phyloP scores from a whole-genome alignment of 768 basidiomycete genomes.

The Boletus reticuloceps region DNA sequence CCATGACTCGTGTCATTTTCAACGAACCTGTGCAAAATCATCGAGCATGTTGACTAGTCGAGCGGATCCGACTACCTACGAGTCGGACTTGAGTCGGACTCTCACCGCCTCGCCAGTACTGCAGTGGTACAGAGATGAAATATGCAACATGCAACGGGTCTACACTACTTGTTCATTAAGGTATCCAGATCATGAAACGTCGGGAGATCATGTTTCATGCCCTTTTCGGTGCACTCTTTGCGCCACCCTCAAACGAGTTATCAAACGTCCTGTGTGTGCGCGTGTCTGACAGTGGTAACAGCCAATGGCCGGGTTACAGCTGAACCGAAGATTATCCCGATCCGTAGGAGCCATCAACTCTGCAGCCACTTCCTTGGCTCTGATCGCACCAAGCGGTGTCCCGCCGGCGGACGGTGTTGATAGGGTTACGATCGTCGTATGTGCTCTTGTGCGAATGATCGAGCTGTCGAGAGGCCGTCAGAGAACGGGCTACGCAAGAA shows the following conservation, averaged over 20 bases:
- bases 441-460: conserved; percentile 36
- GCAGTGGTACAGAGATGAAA: no score
- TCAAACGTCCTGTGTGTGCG: conserved; percentile 1
- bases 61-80: no score
- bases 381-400: conserved; percentile 51
- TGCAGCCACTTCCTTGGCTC: conserved; percentile 67
- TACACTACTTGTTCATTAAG: no score
- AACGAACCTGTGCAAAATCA: no score
- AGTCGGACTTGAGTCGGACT: no score
- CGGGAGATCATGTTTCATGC: not conserved
- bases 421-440: conserved; percentile 28
- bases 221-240: not conserved
- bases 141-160: no score
- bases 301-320: not conserved
- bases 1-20: no score
- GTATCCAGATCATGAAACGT: no score
- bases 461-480: conserved; percentile 19
- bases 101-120: no score
- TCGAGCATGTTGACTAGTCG: no score
- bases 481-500: not conserved
- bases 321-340: not conserved
- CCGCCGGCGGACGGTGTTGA: conserved; percentile 15
- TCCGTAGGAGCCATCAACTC: conserved; percentile 5
- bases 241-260: not conserved
- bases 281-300: not conserved